Conservation (phyloP, 441 rosid species). For the Adansonia grandidieri region DNA sequence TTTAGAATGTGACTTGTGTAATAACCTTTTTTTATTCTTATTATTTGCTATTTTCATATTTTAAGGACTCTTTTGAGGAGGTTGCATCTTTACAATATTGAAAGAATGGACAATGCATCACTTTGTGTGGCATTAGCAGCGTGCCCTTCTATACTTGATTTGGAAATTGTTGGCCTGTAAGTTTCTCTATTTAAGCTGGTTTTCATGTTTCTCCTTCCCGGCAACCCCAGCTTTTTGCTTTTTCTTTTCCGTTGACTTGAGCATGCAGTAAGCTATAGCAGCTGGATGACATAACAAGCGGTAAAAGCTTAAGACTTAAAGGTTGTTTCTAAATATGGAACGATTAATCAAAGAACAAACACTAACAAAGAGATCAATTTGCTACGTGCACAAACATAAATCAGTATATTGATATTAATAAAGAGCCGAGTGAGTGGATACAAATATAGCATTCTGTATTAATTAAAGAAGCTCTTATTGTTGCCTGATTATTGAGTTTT, state of each 20-base stretch:
- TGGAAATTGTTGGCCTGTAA: slow-evolving; percentile 88
- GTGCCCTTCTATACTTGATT: slow-evolving; percentile 73
- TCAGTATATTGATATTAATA: background rate
- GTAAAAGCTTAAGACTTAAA: background rate
- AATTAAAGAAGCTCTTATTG: background rate
- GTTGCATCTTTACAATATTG: slow-evolving; percentile 77
- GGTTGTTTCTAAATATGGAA: background rate
- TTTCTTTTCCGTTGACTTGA: background rate
- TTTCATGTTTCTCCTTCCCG: slow-evolving; percentile 6
- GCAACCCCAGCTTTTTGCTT: background rate
- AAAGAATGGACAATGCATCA: slow-evolving; percentile 54
- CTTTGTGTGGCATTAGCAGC: slow-evolving; percentile 64
- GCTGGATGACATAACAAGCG: slow-evolving; percentile 5
- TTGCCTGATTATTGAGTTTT: background rate
- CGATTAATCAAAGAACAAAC: background rate
- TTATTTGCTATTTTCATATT: slow-evolving; percentile 30
- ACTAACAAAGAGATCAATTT: background rate
- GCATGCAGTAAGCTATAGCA: background rate
- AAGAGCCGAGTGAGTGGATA: background rate
- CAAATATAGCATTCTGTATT: background rate
- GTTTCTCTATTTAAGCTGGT: slow-evolving; percentile 36
- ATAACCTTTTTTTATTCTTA: slow-evolving; percentile 24
- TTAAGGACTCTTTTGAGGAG: slow-evolving; percentile 69
- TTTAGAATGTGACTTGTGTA: background rate
- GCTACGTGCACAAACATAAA: background rate